A percentile compares a stretch with the other conserved stretches of the same genome.
Conservation (phyloP, 441 rosid species). For the Gossypium armourianum region DNA sequence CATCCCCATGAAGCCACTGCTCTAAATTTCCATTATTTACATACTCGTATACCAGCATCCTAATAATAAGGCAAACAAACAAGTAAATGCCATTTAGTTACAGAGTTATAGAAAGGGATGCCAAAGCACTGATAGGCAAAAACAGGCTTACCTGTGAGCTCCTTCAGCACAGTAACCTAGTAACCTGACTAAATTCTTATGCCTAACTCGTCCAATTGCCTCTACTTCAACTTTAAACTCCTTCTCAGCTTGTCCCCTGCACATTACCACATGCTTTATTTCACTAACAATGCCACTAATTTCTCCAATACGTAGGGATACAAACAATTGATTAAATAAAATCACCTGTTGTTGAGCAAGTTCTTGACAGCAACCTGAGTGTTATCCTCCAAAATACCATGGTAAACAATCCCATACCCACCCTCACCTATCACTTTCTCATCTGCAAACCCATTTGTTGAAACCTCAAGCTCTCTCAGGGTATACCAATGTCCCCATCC, state of each 20-base stretch:
- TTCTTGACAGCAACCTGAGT: constrained; percentile 41
- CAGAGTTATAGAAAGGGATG: background rate
- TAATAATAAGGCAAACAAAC: constrained; percentile 15
- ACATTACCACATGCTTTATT: background rate
- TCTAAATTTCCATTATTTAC: constrained; percentile 57
- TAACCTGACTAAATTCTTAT: constrained; percentile 55
- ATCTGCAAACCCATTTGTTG: constrained; percentile 35
- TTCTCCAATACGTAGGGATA: no score
- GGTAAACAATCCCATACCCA: constrained; percentile 49
- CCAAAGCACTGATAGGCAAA: background rate
- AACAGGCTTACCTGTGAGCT: constrained; percentile 41
- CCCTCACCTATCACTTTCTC: constrained; percentile 54
- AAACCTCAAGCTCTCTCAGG: constrained; percentile 42
- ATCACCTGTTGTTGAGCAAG: constrained; percentile 44
- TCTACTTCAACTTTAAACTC: constrained; percentile 63
- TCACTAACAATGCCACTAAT: background rate
- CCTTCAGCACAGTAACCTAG: constrained; percentile 67
- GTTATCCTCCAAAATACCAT: constrained; percentile 34
- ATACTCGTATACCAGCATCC: constrained; percentile 66
- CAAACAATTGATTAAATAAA: background rate
- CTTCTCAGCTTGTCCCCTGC: constrained; percentile 63
- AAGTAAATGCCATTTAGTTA: background rate
- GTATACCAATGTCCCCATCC: constrained; percentile 61
- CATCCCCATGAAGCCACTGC: constrained; percentile 63
- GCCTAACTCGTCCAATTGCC: constrained; percentile 60